Conservation (phyloP, 1,284 basidiomycete genomes). For the Austroboletus novae-zelandiae region DNA sequence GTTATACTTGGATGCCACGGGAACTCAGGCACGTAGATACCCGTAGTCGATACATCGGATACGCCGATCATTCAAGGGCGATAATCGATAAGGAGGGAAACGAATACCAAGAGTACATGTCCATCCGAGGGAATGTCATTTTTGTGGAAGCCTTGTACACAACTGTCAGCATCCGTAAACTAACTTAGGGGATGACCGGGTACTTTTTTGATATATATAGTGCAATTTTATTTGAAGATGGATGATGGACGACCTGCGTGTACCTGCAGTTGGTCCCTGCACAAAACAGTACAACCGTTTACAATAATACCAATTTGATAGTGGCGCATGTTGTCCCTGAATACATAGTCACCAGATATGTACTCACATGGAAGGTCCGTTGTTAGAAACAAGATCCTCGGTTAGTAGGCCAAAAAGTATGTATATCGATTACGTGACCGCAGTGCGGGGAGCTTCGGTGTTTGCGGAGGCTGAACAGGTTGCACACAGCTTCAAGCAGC, state of each 20-base stretch:
- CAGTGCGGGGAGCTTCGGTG: too few relatives aligned
- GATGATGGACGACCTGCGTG: neutral
- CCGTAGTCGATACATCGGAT: too few relatives aligned
- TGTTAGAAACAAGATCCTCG: neutral
- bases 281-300: neutral
- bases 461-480: too few relatives aligned
- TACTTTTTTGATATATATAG: too few relatives aligned
- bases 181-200: neutral
- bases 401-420: neutral
- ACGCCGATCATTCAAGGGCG: too few relatives aligned
- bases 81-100: too few relatives aligned
- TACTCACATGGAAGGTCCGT: neutral
- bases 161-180: neutral
- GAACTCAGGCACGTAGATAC: too few relatives aligned
- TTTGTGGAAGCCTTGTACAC: too few relatives aligned
- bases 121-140: too few relatives aligned
- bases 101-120: too few relatives aligned
- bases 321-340: neutral
- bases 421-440: neutral
- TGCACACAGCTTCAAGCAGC: constrained; percentile 11
- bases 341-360: neutral
- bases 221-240: neutral
- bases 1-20: too few relatives aligned
- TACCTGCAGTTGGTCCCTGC: neutral
- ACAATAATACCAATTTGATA: neutral